Evolutionary conservation across 2,329 filamentous ascomycete genomes (phyloP), one percentile per base, ranked within the genome.

Genomic region (Pseudogymnoascus sp.): DNA sequence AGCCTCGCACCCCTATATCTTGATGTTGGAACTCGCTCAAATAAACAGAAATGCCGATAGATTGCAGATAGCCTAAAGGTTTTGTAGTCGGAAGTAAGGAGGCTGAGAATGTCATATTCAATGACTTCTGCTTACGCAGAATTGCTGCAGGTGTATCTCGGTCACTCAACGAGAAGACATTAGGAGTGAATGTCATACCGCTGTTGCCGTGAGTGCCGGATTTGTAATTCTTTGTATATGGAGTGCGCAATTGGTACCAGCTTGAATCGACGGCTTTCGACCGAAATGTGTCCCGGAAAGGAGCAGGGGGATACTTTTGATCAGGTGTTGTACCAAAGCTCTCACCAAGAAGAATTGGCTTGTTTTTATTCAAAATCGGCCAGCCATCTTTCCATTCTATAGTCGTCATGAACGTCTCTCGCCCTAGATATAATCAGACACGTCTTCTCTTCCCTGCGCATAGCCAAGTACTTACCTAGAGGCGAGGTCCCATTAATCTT

Each of bases 81-180:
- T 10, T 56, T 6, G 25, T 66, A 8, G 62, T 53, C 18, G 61
- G 61, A 21, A 61, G 62, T 44, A 63, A 44, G 8, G 47, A 63
- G 21, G 66, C 66, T 2, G 66, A 64, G 31, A 68, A 67, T 14
- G 66, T 67, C 67, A 67, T 68, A 40, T 68, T 68, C 4, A 68
- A 38, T 21, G 62, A 64, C 31, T 67, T 68, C 53, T 68, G 67
- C 40, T 67, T 68, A 3, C 67, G 63, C 12, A 68, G 40, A n/a
- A 68, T 35, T 35, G 66, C 66, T 16, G 67, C 63, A 5, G 67
- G 67, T 8, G 59, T 62, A 42, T 68, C 67, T 18, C 66, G 66
- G 8, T 67, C 66, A 14, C 64, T 65, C 5, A 68, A 42, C 1
- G 59, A 56, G 25, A 65, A 68, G 12, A 67, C 66, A 37, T 68